These are phyloP conservation scores for Hymenotorrendiella dingleyae DNA, from an alignment of 2,329 filamentous ascomycete genomes.

Conservation along the genomic window DNA sequence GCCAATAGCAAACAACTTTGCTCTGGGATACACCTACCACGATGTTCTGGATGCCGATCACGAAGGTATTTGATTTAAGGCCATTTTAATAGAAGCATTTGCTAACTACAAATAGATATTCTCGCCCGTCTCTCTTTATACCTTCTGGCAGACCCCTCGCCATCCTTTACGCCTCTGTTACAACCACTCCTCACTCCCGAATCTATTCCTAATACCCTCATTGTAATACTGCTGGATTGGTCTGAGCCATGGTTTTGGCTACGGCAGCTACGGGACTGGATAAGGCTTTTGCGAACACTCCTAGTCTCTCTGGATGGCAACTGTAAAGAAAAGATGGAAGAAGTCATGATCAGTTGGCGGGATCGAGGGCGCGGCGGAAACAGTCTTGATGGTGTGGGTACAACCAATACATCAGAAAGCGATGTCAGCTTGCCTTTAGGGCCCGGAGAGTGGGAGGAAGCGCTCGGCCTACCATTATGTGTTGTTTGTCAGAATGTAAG, in stretches of 20 bases:
- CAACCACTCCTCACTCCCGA: constrained; percentile 78
- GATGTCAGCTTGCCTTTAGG: constrained; percentile 72
- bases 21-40: constrained; percentile 90
- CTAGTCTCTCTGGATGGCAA: constrained; percentile 68
- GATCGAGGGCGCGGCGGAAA: constrained; percentile 64
- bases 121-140: constrained; percentile 86
- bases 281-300: constrained; percentile 73
- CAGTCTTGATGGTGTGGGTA: constrained; percentile 56
- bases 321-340: constrained; percentile 78
- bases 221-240: constrained; percentile 95
- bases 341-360: constrained; percentile 74
- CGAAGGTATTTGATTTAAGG: constrained; percentile 55
- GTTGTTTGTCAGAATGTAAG: constrained; percentile 93
- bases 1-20: constrained; percentile 86
- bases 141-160: constrained; percentile 77
- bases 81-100: constrained; percentile 11
- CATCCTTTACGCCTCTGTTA: constrained; percentile 75
- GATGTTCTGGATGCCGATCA: constrained; percentile 91
- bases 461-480: constrained; percentile 77
- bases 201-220: constrained; percentile 77
- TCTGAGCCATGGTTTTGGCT: constrained; percentile 90
- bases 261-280: constrained; percentile 82
- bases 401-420: constrained; percentile 52
- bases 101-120: constrained; percentile 55
- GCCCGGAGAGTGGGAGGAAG: constrained; percentile 90